These are phyloP conservation scores for Ceratobasidium sp. DNA, from an alignment of 1,284 basidiomycete genomes.

Conservation along the genomic window DNA sequence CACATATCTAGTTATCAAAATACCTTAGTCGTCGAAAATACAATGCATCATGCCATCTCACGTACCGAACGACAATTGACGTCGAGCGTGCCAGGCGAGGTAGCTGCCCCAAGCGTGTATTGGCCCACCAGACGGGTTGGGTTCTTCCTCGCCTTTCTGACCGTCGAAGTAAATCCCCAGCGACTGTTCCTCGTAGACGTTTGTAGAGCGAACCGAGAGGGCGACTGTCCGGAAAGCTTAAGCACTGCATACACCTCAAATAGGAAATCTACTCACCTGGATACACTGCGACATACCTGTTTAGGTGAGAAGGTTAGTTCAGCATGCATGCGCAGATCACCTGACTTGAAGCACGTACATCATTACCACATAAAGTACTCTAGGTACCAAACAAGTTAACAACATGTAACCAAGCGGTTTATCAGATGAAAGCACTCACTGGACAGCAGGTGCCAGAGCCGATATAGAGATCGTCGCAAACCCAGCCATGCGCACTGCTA, in stretches of 20 bases:
- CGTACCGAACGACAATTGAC: slow-evolving; percentile 87
- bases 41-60: slow-evolving; percentile 2
- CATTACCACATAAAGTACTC: slow-evolving; percentile 88
- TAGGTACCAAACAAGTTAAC: slow-evolving; percentile 53
- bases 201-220: slow-evolving; percentile 89
- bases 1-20: slow-evolving; percentile 74
- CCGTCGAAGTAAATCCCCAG: slow-evolving; percentile 75
- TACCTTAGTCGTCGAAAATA: slow-evolving; percentile 41
- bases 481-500: slow-evolving; percentile 79
- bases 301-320: slow-evolving; percentile 16
- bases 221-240: slow-evolving; percentile 54
- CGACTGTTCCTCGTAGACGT: slow-evolving; percentile 94
- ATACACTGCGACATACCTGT: slow-evolving; percentile 62
- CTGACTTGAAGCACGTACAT: slow-evolving; percentile 70
- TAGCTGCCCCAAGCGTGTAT: slow-evolving; percentile 80
- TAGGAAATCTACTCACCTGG: slow-evolving; percentile 57
- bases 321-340: too few species aligned
- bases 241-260: slow-evolving; percentile 65
- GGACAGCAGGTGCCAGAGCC: slow-evolving; percentile 82
- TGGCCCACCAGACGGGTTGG: slow-evolving; percentile 60
- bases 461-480: slow-evolving; percentile 80
- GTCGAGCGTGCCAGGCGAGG: slow-evolving; percentile 80
- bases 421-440: slow-evolving; percentile 62
- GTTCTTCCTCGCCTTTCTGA: slow-evolving; percentile 58
- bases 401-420: slow-evolving; percentile 47